These are phyloP conservation scores for Lachnellula hyalina DNA, from an alignment of 2,329 filamentous ascomycete species.

Conservation along the genomic window DNA sequence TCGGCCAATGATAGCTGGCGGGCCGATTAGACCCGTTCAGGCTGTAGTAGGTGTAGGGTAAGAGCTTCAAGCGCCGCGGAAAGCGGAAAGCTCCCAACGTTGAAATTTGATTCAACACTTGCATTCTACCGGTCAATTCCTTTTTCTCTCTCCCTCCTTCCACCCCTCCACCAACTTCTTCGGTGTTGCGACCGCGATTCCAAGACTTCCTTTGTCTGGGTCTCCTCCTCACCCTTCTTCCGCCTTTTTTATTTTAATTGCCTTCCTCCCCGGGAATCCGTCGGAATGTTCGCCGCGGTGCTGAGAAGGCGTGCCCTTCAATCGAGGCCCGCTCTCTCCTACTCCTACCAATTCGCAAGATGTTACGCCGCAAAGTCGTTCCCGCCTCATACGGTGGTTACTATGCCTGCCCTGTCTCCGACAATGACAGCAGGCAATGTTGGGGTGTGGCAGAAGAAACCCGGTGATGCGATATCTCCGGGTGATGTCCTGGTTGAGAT, in stretches of 20 bases:
- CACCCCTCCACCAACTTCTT: constrained; percentile 12
- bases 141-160: constrained; percentile 1
- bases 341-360: constrained; percentile 53
- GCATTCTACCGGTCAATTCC: background rate
- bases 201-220: constrained; percentile 24
- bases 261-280: constrained; percentile 9
- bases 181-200: constrained; percentile 19
- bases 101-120: constrained; percentile 6
- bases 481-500: constrained; percentile 97
- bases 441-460: constrained; percentile 96
- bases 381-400: constrained; percentile 90
- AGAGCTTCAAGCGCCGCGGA: background rate
- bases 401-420: constrained; percentile 95
- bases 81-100: constrained; percentile 8
- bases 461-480: constrained; percentile 77
- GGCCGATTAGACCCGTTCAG: too few species aligned
- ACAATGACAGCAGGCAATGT: constrained; percentile 98
- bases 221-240: constrained; percentile 10
- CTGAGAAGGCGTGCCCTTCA: constrained; percentile 58
- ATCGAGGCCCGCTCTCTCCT: constrained; percentile 43
- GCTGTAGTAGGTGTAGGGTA: background rate
- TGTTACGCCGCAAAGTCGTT: constrained; percentile 64
- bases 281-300: constrained; percentile 57
- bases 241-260: constrained; percentile 16
- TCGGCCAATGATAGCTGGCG: constrained; percentile 1